Base-by-base conservation (phyloP, 2,329 filamentous ascomycete species). In the Colletotrichum limetticola region DNA sequence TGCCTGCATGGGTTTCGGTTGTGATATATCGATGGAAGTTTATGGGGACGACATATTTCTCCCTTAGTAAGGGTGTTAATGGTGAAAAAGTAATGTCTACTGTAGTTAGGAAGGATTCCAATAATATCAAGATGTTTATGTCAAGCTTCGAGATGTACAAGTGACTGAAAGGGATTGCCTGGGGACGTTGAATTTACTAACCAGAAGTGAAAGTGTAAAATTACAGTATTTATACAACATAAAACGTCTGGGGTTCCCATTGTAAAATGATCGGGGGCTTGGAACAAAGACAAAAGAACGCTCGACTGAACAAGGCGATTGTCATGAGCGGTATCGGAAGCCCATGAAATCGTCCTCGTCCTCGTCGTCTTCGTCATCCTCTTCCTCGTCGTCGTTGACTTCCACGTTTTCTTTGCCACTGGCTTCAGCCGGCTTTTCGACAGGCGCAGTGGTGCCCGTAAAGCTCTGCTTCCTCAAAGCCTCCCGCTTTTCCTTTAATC, bases 401-500 rank as follows among this genome's bases (percentile, higher is more conserved):
- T 79, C 77, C n/a, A 76, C 59, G 55, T 78, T 80, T 60, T 79
- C 82, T 69, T 82, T 80, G 24, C 71, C 78, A 19, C 73, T 66
- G 2, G 57, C 71, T 28, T 66, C 75, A 14, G 71, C 73, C 35
- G 70, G 71, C 58, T 72, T 71, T 53, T 67, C 62, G 56, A 53
- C 9, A 66, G 56, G 55, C 12, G 71, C 69, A 75, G 78, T 37
- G 67, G 69, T 72, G 42, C 78, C 81, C 66, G 78, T 78, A 19
- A 77, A 77, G 12, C 80, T 77, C 72, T 86, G 77, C 77, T 84
- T 77, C 58, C 90, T 86, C 74, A 95, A 80, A 67, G 91, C 90
- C 78, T 95, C 94, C 59, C 93, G 86, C 80, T 90, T 91, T 78
- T 94, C 91, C 79, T 93, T 92, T 66, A 96, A 82, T 74, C 86